Conservation (phyloP, 2,329 filamentous ascomycete genomes). For the Lasiodiplodia sp. region DNA sequence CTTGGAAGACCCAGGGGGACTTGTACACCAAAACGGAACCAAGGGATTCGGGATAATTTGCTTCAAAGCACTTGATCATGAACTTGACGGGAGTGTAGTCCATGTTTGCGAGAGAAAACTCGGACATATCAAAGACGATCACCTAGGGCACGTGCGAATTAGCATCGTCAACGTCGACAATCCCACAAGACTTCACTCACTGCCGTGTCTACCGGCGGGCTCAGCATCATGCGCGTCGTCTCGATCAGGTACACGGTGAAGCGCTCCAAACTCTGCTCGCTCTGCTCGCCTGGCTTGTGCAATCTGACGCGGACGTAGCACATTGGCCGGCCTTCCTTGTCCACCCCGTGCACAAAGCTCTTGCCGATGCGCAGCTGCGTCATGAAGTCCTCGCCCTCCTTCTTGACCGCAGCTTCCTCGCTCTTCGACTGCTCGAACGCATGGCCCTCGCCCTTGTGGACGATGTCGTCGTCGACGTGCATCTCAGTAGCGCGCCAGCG, state of each 20-base stretch:
- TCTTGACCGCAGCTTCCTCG: constrained; percentile 67
- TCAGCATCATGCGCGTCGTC: constrained; percentile 84
- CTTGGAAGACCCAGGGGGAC: constrained; percentile 95
- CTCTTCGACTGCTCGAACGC: constrained; percentile 69
- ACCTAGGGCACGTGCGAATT: constrained; percentile 62
- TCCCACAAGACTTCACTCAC: constrained; percentile 62
- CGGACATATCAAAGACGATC: constrained; percentile 94
- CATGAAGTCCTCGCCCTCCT: constrained; percentile 78
- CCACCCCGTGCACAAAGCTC: constrained; percentile 86
- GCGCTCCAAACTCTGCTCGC: constrained; percentile 79
- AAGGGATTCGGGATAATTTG: constrained; percentile 94
- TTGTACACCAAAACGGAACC: constrained; percentile 93
- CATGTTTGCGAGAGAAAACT: constrained; percentile 95
- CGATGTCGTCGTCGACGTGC: constrained; percentile 88
- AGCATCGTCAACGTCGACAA: constrained; percentile 33
- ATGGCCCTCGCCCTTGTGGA: constrained; percentile 54
- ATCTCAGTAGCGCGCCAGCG: constrained; percentile 86
- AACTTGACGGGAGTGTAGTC: constrained; percentile 98
- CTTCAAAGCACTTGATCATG: constrained; percentile 99
- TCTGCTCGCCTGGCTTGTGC: constrained; percentile 83
- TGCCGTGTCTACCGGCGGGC: constrained; percentile 85
- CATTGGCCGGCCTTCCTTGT: constrained; percentile 84
- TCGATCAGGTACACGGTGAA: constrained; percentile 96
- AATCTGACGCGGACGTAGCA: constrained; percentile 84
- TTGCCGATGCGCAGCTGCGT: constrained; percentile 88